phyloP scores from a whole-genome alignment of 495 filamentous ascomycete species.

The Xylaria castorea region DNA sequence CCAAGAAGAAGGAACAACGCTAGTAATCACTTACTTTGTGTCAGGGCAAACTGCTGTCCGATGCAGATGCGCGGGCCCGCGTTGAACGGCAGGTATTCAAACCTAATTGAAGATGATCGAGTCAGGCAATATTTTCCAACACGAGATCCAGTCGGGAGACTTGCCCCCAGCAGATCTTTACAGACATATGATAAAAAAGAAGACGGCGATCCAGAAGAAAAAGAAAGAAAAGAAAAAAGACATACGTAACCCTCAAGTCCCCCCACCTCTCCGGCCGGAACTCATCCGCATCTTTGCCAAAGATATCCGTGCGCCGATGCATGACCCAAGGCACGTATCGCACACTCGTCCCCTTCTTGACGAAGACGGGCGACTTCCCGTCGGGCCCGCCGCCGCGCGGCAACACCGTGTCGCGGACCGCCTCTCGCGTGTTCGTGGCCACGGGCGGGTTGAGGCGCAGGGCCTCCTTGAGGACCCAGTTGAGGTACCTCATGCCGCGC shows the following conservation, averaged over 20 bases:
- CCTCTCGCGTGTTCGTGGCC: constrained; percentile 60
- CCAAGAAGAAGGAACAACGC: not conserved
- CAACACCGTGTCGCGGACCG: constrained; percentile 57
- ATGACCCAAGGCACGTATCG: constrained; percentile 55
- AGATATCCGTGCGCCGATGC: constrained; percentile 51
- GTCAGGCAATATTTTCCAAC: not conserved
- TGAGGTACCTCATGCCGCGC: constrained; percentile 58
- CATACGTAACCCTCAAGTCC: constrained; percentile 28
- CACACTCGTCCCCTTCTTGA: constrained; percentile 52
- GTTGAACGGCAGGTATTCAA: constrained; percentile 69
- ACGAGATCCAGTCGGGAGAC: not conserved
- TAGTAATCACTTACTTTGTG: constrained; percentile 44
- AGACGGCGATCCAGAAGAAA: not conserved
- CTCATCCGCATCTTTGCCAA: constrained; percentile 51
- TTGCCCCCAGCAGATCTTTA: not conserved
- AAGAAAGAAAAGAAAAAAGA: constrained; percentile 3
- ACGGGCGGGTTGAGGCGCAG: constrained; percentile 66
- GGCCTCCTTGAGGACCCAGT: constrained; percentile 56
- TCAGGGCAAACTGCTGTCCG: constrained; percentile 65
- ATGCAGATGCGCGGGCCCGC: constrained; percentile 69
- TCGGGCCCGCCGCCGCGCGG: constrained; percentile 49
- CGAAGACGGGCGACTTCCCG: constrained; percentile 54
- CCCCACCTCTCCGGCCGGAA: constrained; percentile 59
- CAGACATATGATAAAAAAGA: not conserved
- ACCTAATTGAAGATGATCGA: constrained; percentile 40